Conservation (phyloP, 176 grass and related monocot species). For the Coix lacrymajobi region DNA sequence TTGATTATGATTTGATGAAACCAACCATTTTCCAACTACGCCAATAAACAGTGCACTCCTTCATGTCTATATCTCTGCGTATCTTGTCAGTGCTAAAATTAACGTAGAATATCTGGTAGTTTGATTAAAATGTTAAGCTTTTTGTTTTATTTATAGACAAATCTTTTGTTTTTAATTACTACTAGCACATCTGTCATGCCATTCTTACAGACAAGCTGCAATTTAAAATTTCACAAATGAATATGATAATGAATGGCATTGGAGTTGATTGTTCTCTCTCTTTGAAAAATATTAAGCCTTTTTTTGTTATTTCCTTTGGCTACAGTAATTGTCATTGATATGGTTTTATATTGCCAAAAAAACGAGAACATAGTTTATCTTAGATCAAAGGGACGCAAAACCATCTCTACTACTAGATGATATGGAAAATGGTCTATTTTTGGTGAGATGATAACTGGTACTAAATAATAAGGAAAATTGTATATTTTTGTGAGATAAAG, state of each 20-base stretch:
- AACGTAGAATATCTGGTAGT: too few species aligned
- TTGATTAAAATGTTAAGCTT: not conserved
- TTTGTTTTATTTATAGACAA: not conserved
- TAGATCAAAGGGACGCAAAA: too few species aligned
- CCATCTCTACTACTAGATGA: not conserved
- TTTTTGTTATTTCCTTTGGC: not conserved
- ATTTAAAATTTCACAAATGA: not conserved
- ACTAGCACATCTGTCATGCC: not conserved
- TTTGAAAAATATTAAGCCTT: not conserved
- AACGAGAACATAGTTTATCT: too few species aligned
- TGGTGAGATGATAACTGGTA: not conserved
- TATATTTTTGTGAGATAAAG: too few species aligned
- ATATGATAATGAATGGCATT: not conserved
- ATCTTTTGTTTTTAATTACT: not conserved
- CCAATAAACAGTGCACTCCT: too few species aligned
- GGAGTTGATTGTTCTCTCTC: not conserved
- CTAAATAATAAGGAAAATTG: not conserved
- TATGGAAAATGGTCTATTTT: not conserved
- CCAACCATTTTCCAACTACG: too few species aligned
- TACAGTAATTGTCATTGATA: not conserved
- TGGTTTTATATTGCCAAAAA: not conserved
- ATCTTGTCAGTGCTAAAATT: too few species aligned
- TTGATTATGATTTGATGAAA: too few species aligned
- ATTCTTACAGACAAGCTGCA: not conserved
- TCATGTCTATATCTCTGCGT: too few species aligned